Evolutionary conservation across 106 monocot genomes (phyloP).

Genomic region (Phalaenopsis equestris): DNA sequence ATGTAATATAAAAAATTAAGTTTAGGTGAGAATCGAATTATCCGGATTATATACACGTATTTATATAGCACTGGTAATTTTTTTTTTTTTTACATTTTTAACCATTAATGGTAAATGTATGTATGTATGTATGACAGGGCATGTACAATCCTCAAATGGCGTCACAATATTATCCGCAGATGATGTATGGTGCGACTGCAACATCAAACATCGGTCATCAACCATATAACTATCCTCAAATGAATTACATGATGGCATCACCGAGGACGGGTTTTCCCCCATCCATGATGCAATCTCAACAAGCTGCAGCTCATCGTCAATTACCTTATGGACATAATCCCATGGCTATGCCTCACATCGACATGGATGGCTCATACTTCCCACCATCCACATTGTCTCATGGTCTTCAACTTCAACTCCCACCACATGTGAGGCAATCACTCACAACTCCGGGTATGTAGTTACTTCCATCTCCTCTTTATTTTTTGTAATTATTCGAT

Average conservation of each 20-base stretch:
- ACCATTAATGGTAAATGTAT: not conserved
- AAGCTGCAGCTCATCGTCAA: not conserved
- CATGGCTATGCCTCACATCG: not conserved
- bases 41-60: too few relatives aligned
- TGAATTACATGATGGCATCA: constrained; percentile 1
- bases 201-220: not conserved
- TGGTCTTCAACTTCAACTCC: constrained; percentile 3
- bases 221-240: constrained; percentile 4
- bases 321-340: not conserved
- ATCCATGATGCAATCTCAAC: constrained; percentile 4
- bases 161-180: constrained; percentile 8
- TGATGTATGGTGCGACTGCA: constrained; percentile 7
- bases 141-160: constrained; percentile 7
- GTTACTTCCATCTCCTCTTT: too few relatives aligned
- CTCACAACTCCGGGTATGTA: not conserved
- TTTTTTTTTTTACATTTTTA: not conserved
- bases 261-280: constrained; percentile 5
- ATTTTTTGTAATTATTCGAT: too few relatives aligned
- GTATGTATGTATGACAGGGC: not conserved
- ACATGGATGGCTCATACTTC: constrained; percentile 4
- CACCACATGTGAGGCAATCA: constrained; percentile 4
- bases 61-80: too few relatives aligned
- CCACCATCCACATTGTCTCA: not conserved
- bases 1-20: too few relatives aligned
- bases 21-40: too few relatives aligned